Base-by-base conservation (phyloP, 2,329 filamentous ascomycete species). In the Clonostachys chloroleuca region DNA sequence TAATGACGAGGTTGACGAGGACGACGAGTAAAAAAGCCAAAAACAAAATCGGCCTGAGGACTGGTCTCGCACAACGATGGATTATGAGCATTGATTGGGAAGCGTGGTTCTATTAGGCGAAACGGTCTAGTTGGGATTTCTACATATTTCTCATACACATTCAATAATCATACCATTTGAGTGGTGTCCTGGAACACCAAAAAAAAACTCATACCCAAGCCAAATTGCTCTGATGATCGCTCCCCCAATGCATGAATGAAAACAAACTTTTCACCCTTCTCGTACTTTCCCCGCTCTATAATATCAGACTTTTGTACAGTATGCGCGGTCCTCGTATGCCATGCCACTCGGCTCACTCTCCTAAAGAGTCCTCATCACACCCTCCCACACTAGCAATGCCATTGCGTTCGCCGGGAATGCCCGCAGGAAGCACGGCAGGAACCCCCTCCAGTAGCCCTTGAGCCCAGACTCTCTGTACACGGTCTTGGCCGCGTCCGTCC, bases 371-470 rank as follows among this genome's bases (percentile, higher is more conserved):
- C 90, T 81, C 88, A 96, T 92, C 46, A 94, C 87, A 4, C 86
- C 89, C 66, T 99, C 94, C 74, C 97, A 97, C 30, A 88, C 92
- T 46, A 96, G 83, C 61, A 97, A 68, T 2, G 94, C 92, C 81
- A 94, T 87, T 0, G 92, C 94, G 73, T 97, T 97, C 20, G 94
- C 92, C 13, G 94, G 94, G 65, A 97, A 97, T 5, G 94, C 94
- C 54, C 94, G 76, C 62, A 97, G 64, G 63, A 97, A 96, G 64
- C 92, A 97, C 3, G 94, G 94, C 60, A 95, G 60, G 60, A 99
- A 99, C 0, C 94, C 94, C 56, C 94, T 80, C 86, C 91, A 97
- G 65, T 91, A 97, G 0, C 91, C 94, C 62, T 69, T 86, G 69
- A 70, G 83, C 2, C 94, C 94, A 43, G 70, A 70, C 62, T 96